Evolutionary conservation across 1,139 yeast species (phyloP).

Genomic region (Taiozyma sp.): DNA sequence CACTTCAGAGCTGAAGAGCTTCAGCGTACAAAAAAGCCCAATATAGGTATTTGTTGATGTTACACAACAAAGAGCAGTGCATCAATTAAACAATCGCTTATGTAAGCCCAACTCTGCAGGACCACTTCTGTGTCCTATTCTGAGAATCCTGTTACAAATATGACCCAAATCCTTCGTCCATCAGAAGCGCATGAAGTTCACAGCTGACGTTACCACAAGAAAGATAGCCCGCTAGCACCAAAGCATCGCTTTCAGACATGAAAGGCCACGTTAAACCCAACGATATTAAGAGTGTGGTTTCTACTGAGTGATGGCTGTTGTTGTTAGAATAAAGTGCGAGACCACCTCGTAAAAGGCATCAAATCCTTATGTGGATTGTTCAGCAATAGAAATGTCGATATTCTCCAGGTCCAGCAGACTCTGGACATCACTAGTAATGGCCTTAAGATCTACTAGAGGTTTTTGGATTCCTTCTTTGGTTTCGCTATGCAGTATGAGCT

Average conservation of each 20-base stretch:
- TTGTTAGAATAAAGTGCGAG: background rate
- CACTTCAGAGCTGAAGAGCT: slow-evolving; percentile 25
- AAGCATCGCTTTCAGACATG: no score
- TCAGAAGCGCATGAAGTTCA: no score
- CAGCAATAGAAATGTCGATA: background rate
- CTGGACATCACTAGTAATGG: background rate
- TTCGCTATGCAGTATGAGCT: background rate
- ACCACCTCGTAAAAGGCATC: background rate
- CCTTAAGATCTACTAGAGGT: background rate
- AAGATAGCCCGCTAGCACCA: no score
- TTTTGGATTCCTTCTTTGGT: background rate
- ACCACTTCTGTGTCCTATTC: no score
- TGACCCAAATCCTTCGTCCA: no score
- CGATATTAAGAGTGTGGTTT: no score
- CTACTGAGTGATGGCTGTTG: background rate
- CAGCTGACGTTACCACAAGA: no score
- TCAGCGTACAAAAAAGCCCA: slow-evolving; percentile 1
- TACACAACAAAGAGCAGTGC: no score
- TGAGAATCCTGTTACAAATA: no score
- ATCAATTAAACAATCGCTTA: no score
- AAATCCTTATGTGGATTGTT: background rate
- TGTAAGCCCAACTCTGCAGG: no score
- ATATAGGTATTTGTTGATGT: background rate
- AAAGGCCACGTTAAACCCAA: no score
- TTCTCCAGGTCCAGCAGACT: background rate